phyloP scores from a whole-genome alignment of 2,329 filamentous ascomycete genomes.

The Neopestalotiopsis sp. region DNA sequence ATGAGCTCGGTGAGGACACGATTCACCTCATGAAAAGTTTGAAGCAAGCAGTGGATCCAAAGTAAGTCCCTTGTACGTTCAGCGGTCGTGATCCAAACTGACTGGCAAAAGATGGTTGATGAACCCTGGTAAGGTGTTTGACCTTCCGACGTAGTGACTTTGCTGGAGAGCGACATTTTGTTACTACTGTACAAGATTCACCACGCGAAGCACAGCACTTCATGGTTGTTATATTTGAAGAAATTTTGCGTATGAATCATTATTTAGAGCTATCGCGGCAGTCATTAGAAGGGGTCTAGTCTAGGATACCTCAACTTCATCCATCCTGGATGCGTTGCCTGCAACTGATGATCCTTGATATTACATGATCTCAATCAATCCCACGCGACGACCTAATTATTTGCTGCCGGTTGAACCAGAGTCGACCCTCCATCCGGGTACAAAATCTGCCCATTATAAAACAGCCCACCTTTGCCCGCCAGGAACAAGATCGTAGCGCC shows the following conservation, averaged over 20 bases:
- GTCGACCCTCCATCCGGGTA: conserved; percentile 51
- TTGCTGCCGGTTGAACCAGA: neutral
- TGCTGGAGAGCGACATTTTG: no score
- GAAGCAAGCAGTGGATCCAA: conserved; percentile 13
- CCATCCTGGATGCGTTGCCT: no score
- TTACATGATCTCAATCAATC: no score
- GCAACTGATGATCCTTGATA: no score
- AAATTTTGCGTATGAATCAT: no score
- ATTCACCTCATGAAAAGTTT: conserved; percentile 17
- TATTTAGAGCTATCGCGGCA: no score
- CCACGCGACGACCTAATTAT: neutral
- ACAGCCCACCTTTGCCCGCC: conserved; percentile 54
- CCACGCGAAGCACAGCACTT: no score
- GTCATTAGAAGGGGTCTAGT: no score
- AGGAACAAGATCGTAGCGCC: conserved; percentile 56
- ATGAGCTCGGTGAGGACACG: conserved; percentile 16
- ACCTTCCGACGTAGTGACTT: neutral
- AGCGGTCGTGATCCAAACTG: neutral
- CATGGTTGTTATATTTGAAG: no score
- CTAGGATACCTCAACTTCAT: no score
- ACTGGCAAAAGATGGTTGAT: conserved; percentile 17
- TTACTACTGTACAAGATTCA: no score
- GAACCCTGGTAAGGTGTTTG: conserved; percentile 20
- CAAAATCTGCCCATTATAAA: conserved; percentile 59
- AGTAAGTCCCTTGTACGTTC: neutral